Conservation (phyloP, 2,329 filamentous ascomycete genomes). For the Raffaelea ambrosiae region DNA sequence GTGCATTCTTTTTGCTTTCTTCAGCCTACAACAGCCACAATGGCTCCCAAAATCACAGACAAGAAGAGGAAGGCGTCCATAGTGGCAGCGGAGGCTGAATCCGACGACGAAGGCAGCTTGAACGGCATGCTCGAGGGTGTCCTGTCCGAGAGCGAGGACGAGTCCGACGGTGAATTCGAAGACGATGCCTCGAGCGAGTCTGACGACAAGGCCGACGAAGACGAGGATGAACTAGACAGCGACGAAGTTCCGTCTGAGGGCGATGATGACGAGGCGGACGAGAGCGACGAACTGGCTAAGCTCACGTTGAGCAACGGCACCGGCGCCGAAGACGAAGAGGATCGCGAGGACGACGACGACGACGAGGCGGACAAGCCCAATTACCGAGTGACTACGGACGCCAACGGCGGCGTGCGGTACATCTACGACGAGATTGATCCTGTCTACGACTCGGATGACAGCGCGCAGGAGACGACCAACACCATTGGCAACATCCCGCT, state of each 20-base stretch:
- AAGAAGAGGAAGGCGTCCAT: constrained; percentile 60
- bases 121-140: constrained; percentile 47
- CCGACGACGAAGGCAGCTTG: constrained; percentile 50
- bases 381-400: constrained; percentile 61
- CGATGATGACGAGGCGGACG: constrained; percentile 29
- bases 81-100: constrained; percentile 39
- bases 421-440: constrained; percentile 91
- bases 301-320: constrained; percentile 22
- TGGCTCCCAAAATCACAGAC: constrained; percentile 31
- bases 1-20: no score
- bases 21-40: constrained; percentile 16
- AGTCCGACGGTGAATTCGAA: constrained; percentile 42
- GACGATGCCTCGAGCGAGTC: constrained; percentile 28
- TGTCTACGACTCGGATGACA: constrained; percentile 92
- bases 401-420: constrained; percentile 84
- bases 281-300: constrained; percentile 27
- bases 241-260: constrained; percentile 33
- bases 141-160: constrained; percentile 48
- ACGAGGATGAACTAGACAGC: constrained; percentile 32
- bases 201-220: constrained; percentile 32
- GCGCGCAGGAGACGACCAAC: constrained; percentile 67
- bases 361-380: constrained; percentile 34
- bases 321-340: constrained; percentile 19
- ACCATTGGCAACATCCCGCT: constrained; percentile 94
- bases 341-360: constrained; percentile 24